phyloP scores from a whole-genome alignment of 177 flowering plant genomes.

The Vitis hybrid region DNA sequence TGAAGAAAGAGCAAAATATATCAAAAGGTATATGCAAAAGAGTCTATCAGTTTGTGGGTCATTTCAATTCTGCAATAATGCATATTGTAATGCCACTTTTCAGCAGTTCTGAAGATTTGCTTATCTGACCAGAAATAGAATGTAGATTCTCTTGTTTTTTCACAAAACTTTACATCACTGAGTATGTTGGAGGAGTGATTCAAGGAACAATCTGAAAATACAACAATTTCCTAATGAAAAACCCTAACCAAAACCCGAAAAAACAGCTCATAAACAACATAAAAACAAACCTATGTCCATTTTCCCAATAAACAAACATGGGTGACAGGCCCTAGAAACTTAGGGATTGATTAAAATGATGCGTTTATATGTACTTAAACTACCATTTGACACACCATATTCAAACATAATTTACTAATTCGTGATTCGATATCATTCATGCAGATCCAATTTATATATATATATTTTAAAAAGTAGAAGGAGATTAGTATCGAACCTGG shows the following conservation, averaged over 20 bases:
- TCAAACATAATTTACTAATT: no score
- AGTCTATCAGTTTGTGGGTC: constrained; percentile 18
- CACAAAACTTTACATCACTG: no score
- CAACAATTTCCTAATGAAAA: no score
- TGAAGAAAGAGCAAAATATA: background rate
- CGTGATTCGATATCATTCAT: background rate
- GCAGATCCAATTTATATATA: background rate
- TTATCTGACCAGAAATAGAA: no score
- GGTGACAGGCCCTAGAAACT: background rate
- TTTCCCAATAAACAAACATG: background rate
- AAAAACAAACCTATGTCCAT: background rate
- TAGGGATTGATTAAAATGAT: background rate
- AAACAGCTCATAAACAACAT: background rate
- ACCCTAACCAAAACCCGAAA: no score
- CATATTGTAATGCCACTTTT: no score
- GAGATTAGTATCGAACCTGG: constrained; percentile 44
- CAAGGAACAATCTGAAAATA: no score
- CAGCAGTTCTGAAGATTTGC: no score
- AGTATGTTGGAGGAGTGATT: no score
- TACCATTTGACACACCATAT: background rate
- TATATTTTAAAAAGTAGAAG: background rate
- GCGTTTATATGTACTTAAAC: background rate
- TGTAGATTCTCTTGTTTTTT: no score
- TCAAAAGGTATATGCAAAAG: constrained; percentile 8
- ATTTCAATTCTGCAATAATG: background rate